Base-by-base conservation (phyloP, 164 flowering plant species). In the Akebia trifoliata region DNA sequence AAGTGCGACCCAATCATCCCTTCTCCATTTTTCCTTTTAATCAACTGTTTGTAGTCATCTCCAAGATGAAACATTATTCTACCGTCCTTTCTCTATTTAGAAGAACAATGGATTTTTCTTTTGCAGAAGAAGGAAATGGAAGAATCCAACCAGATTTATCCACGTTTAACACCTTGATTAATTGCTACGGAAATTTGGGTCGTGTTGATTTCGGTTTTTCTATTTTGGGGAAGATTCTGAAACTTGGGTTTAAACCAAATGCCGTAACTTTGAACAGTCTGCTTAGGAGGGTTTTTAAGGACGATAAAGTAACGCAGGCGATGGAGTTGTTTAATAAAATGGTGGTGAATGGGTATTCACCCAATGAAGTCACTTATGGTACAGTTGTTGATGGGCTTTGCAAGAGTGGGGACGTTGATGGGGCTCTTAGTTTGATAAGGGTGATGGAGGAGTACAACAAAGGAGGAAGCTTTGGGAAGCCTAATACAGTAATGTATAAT, bases 341-440 rank as follows among this genome's bases (percentile, higher is more conserved):
- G 1, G 6, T 20, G 39, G 57, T 28, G 18, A 8, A 8, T 25
- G 55, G 59, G 25, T 59, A 26, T 29, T 38, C 20, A 17, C 57
- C 57, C 10, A 40, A 40, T 62, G 67, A 10, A 3, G 31, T 51
- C n/a, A 58, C 52, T 6, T 70, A 57, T 53, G 50, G 29, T 11
- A 56, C 58, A 7, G 4, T 65, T 1, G 40, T 70, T 18, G 45
- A 61, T 28, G 51, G 56, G 8, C 67, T 70, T 38, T 66, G 70
- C 50, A 69, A 60, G 21, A 14, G 11, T n/a, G 36, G 55, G 24
- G 20, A 59, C 1, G 25, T 18, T 6, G 11, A 4, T 34, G 42
- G 10, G 18, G 73, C 69, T 26, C 5, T 39, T 6, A 8, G n/a
- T 9, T 36, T 69, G 28, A 20, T 58, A 32, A 31, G 34, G 2